Percentiles rank a stretch among this genome's conserved stretches.
Conservation (phyloP, 495 filamentous ascomycete genomes). For the Xylaria nigripes region DNA sequence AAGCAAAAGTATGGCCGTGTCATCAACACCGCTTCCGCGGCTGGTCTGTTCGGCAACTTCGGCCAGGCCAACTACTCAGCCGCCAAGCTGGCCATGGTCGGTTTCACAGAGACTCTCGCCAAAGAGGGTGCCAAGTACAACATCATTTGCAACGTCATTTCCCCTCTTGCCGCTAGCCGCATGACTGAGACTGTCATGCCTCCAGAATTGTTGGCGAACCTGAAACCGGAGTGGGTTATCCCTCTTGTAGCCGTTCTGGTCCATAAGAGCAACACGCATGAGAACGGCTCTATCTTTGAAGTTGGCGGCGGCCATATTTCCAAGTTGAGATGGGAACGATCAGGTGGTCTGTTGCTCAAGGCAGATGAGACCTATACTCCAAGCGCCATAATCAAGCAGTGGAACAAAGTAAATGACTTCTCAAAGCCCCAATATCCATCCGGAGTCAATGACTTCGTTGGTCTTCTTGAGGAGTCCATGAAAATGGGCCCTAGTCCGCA, state of each 20-base stretch:
- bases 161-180: conserved; percentile 88
- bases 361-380: conserved; percentile 83
- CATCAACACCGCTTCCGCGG: conserved; percentile 93
- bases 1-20: conserved; percentile 97
- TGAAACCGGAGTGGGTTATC: conserved; percentile 95
- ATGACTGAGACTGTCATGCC: conserved; percentile 99
- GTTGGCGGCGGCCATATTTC: conserved; percentile 88
- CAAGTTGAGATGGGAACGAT: conserved; percentile 92
- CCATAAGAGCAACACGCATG: conserved; percentile 77
- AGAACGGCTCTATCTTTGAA: conserved; percentile 88
- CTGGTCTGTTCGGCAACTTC: conserved; percentile 91
- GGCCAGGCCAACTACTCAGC: conserved; percentile 97
- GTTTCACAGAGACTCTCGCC: conserved; percentile 95
- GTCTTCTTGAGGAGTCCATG: conserved; percentile 74
- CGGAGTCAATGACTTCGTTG: conserved; percentile 85
- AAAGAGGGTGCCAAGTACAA: conserved; percentile 99
- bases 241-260: conserved; percentile 85
- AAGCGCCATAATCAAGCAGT: conserved; percentile 77
- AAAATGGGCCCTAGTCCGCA: conserved; percentile 65
- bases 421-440: conserved; percentile 73
- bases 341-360: conserved; percentile 85
- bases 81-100: conserved; percentile 91
- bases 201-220: conserved; percentile 75
- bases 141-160: conserved; percentile 92
- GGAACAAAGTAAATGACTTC: conserved; percentile 83